Percentiles rank a stretch among this genome's conserved stretches.
Evolutionary conservation across 257 asterid genomes (phyloP).

Genomic region (Buddleja alternifolia): DNA sequence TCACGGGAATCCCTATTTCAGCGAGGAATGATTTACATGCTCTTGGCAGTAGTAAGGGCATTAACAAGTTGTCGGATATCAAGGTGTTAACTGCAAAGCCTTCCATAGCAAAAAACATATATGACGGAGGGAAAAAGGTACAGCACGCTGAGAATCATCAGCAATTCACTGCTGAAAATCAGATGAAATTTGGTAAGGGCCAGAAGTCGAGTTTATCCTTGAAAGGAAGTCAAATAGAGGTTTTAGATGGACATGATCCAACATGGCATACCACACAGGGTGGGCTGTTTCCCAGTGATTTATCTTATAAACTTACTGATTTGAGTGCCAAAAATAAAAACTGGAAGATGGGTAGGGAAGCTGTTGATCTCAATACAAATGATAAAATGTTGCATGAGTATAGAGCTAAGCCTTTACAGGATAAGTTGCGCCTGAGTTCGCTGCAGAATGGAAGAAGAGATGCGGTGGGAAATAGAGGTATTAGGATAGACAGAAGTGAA

Average conservation of each 20-base stretch:
- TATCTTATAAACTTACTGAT: conserved; percentile 47
- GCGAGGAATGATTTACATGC: conserved; percentile 51
- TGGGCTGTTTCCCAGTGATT: conserved; percentile 55
- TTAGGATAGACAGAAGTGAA: conserved; percentile 52
- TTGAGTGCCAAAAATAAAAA: conserved; percentile 58
- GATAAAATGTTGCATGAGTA: conserved; percentile 56
- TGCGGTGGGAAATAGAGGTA: conserved; percentile 47
- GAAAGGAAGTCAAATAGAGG: conserved; percentile 63
- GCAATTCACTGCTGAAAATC: conserved; percentile 59
- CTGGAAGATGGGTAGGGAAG: conserved; percentile 60
- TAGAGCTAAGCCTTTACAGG: conserved; percentile 51
- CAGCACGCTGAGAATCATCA: conserved; percentile 54
- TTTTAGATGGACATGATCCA: conserved; percentile 54
- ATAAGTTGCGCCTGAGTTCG: conserved; percentile 46
- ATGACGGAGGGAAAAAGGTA: conserved; percentile 53
- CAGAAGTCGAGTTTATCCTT: conserved; percentile 53
- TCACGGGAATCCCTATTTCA: conserved; percentile 47
- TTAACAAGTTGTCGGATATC: conserved; percentile 84
- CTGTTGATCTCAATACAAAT: conserved; percentile 53
- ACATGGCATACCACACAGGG: conserved; percentile 55
- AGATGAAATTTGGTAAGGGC: conserved; percentile 63
- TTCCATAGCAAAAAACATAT: conserved; percentile 48
- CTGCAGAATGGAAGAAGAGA: conserved; percentile 60
- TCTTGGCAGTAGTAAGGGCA: conserved; percentile 66
- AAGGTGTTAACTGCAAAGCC: conserved; percentile 76